Evolutionary conservation across 2,329 filamentous ascomycete genomes (phyloP).

Genomic region (Septoria petroselini): DNA sequence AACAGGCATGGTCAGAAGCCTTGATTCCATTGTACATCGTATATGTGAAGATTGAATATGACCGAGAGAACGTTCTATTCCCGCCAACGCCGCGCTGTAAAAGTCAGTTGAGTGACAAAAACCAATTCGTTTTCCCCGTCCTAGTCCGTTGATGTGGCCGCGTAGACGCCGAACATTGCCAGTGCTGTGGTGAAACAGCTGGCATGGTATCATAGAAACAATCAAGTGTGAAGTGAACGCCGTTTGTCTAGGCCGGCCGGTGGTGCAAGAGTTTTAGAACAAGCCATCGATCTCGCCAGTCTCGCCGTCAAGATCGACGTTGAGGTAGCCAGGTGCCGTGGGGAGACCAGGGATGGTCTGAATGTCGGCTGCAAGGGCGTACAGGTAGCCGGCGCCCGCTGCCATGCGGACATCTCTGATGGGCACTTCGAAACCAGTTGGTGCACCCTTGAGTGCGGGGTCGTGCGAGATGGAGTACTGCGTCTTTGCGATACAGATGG

Average conservation of each 20-base stretch:
- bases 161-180: conserved; percentile 18
- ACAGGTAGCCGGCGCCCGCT: conserved; percentile 90
- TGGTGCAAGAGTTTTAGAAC: conserved; percentile 59
- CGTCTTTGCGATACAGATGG: conserved; percentile 96
- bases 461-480: conserved; percentile 96
- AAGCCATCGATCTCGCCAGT: conserved; percentile 63
- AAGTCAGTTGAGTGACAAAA: conserved; percentile 27
- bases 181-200: conserved; percentile 25
- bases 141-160: conserved; percentile 5
- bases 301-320: conserved; percentile 68
- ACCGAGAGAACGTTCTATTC: not conserved
- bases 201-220: conserved; percentile 11
- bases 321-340: conserved; percentile 91
- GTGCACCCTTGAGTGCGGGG: conserved; percentile 88
- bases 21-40: too few relatives aligned
- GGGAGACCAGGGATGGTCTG: conserved; percentile 96
- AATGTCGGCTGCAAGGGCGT: conserved; percentile 92
- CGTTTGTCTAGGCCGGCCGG: not conserved
- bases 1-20: too few relatives aligned
- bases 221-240: not conserved
- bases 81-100: conserved; percentile 26
- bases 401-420: conserved; percentile 93
- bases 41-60: too few relatives aligned
- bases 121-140: conserved; percentile 9
- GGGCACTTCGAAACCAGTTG: conserved; percentile 88